These are phyloP conservation scores for Byssochlamys sp. DNA, from an alignment of 2,329 filamentous ascomycete genomes.

Conservation along the genomic window DNA sequence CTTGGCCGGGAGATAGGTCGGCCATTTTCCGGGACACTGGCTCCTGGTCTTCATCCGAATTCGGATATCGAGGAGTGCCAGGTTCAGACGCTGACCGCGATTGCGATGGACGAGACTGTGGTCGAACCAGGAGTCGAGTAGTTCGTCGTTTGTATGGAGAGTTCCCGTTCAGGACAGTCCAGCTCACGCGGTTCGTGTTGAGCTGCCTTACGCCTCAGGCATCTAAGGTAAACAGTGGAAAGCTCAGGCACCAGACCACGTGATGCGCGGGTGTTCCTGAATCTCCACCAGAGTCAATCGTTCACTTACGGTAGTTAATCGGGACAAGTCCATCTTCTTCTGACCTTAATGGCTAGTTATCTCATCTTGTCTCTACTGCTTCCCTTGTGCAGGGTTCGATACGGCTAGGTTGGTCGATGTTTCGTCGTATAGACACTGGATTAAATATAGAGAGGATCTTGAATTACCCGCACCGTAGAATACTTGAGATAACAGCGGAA, in stretches of 20 bases:
- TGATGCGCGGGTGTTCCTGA: not conserved
- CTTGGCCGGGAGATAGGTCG: conserved; percentile 50
- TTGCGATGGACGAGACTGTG: not conserved
- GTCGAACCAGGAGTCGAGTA: not conserved
- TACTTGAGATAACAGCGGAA: too few species aligned
- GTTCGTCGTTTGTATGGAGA: conserved; percentile 2
- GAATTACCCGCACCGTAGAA: too few species aligned
- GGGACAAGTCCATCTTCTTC: too few species aligned
- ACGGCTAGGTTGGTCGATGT: too few species aligned
- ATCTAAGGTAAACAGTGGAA: not conserved
- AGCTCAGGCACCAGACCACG: not conserved
- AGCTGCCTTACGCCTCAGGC: not conserved
- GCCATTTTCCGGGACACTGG: not conserved
- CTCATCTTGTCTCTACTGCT: too few species aligned
- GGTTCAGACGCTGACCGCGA: not conserved
- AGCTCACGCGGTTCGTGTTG: conserved; percentile 4
- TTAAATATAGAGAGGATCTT: too few species aligned
- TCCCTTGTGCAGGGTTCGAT: too few species aligned
- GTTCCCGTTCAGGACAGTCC: conserved; percentile 6
- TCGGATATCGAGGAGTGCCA: not conserved
- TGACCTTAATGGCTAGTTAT: too few species aligned
- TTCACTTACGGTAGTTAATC: too few species aligned
- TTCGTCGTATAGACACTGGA: too few species aligned
- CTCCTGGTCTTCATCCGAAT: not conserved
- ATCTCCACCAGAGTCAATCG: not conserved